Conservation (phyloP, 1,284 basidiomycete genomes). For the Fomitopsis schrenkii region DNA sequence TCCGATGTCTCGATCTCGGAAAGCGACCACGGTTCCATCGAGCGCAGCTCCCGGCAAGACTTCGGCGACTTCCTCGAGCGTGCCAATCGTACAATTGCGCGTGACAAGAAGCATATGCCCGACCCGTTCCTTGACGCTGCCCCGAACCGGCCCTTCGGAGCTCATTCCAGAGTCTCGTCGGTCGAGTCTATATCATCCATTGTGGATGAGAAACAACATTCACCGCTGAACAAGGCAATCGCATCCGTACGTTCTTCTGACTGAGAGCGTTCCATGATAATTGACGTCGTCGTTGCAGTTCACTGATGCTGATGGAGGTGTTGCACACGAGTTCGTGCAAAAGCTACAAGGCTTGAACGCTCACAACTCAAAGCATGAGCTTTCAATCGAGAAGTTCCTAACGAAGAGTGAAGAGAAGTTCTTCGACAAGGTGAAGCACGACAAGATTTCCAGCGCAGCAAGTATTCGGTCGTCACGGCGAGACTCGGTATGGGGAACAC, state of each 20-base stretch:
- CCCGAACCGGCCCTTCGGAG: conserved; percentile 72
- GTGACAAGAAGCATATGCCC: conserved; percentile 68
- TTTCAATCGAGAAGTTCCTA: conserved; percentile 89
- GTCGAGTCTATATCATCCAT: conserved; percentile 87
- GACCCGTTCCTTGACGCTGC: conserved; percentile 79
- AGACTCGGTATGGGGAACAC: conserved; percentile 81
- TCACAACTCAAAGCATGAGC: conserved; percentile 85
- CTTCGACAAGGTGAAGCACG: conserved; percentile 85
- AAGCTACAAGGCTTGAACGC: conserved; percentile 76
- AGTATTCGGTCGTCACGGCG: conserved; percentile 76
- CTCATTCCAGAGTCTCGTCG: conserved; percentile 77
- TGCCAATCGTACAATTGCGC: conserved; percentile 78
- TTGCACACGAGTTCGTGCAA: conserved; percentile 84
- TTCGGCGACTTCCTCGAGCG: conserved; percentile 81
- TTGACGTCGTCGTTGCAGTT: conserved; percentile 45
- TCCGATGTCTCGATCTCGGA: conserved; percentile 51
- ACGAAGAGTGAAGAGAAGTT: conserved; percentile 89
- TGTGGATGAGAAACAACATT: conserved; percentile 84
- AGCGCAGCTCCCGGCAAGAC: conserved; percentile 34
- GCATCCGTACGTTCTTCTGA: conserved; percentile 57
- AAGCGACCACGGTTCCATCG: conserved; percentile 51
- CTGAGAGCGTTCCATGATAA: not conserved
- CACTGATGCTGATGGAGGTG: conserved; percentile 88
- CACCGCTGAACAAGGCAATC: conserved; percentile 89
- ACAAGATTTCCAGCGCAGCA: conserved; percentile 76